Conservation (phyloP, 768 basidiomycete species). For the Phaeolepiota aurea region DNA sequence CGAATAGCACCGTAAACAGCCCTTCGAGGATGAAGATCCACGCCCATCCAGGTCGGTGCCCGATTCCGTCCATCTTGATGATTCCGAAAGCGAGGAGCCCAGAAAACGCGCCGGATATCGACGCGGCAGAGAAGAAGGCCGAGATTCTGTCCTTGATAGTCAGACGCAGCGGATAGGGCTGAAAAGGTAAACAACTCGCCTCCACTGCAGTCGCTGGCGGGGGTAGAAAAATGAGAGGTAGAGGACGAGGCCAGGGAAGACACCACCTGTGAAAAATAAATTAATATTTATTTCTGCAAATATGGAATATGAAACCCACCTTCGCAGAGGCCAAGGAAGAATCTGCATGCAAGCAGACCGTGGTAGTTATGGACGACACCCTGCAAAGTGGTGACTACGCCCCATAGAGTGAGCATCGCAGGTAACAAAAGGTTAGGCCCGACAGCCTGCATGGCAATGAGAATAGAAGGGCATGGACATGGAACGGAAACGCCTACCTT, state of each 20-base stretch:
- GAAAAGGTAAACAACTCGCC: too few relatives aligned
- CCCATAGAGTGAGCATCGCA: conserved; percentile 57
- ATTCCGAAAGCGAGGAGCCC: conserved; percentile 64
- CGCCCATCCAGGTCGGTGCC: conserved; percentile 49
- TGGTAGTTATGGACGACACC: conserved; percentile 40
- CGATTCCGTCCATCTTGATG: conserved; percentile 51
- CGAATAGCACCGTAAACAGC: conserved; percentile 53
- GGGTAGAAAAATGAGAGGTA: conserved; percentile 53
- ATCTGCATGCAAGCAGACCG: conserved; percentile 38
- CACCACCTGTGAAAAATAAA: conserved; percentile 22
- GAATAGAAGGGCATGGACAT: neutral
- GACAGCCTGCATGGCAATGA: conserved; percentile 22
- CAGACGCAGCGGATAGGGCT: too few relatives aligned
- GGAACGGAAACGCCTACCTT: conserved; percentile 37
- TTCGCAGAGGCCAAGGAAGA: conserved; percentile 45
- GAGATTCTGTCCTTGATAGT: conserved; percentile 36
- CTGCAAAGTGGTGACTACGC: conserved; percentile 56
- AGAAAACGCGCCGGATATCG: conserved; percentile 59
- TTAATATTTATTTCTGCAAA: neutral
- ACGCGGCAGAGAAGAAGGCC: conserved; percentile 43
- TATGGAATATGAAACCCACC: conserved; percentile 16
- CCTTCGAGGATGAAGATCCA: conserved; percentile 70
- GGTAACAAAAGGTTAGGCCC: conserved; percentile 56
- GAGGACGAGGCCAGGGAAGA: conserved; percentile 49
- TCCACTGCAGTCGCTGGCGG: conserved; percentile 39